These are phyloP conservation scores for Macrophomina tecta DNA, from an alignment of 2,329 filamentous ascomycete species.

Conservation along the genomic window DNA sequence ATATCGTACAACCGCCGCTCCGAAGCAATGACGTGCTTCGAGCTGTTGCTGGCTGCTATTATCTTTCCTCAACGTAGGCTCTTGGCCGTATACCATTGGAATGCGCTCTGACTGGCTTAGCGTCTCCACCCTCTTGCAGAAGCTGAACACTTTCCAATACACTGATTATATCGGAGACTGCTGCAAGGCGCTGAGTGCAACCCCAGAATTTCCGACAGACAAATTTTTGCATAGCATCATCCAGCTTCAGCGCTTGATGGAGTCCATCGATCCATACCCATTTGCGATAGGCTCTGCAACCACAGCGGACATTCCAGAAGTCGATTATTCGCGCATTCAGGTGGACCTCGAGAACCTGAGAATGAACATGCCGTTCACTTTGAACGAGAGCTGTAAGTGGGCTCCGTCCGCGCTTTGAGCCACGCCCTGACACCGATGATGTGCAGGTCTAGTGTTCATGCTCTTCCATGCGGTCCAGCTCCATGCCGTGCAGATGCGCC, in stretches of 20 bases:
- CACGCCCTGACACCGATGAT: conserved; percentile 43
- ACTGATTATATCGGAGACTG: conserved; percentile 46
- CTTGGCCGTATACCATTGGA: not conserved
- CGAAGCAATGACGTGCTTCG: not conserved
- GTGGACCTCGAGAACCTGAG: conserved; percentile 23
- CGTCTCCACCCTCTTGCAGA: conserved; percentile 37
- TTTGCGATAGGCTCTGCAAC: not conserved
- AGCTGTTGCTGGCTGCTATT: conserved; percentile 2
- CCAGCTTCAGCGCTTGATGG: conserved; percentile 45
- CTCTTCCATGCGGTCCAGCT: not conserved
- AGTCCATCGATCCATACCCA: not conserved
- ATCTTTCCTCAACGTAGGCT: not conserved
- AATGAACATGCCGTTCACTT: not conserved
- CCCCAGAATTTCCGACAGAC: conserved; percentile 43
- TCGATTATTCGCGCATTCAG: conserved; percentile 42
- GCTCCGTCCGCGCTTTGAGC: too few species aligned
- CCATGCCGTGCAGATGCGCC: conserved; percentile 1
- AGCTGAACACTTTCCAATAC: conserved; percentile 45
- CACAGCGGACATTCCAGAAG: conserved; percentile 31
- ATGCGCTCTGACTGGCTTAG: not conserved
- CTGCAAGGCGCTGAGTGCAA: conserved; percentile 42
- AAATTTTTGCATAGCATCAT: conserved; percentile 45
- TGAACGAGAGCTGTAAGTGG: not conserved
- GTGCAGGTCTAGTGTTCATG: conserved; percentile 46
- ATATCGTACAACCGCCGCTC: too few species aligned